Percentiles rank a stretch among this genome's conserved stretches.
Evolutionary conservation across 495 filamentous ascomycete genomes (phyloP).

Genomic region (Oleoguttula mirabilis): DNA sequence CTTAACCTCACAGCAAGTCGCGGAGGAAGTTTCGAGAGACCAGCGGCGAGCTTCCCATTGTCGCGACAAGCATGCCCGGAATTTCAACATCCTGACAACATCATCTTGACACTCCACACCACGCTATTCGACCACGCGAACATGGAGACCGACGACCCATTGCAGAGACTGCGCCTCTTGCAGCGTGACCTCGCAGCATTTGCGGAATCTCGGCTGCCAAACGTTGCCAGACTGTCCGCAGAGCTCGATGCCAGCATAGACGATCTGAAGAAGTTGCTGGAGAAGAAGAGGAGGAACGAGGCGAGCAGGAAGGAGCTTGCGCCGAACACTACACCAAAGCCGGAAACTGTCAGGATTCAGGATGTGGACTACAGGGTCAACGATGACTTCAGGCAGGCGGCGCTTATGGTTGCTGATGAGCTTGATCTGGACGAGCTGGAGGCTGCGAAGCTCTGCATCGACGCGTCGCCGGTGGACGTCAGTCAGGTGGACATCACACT

Average conservation of each 20-base stretch:
- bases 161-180: slow-evolving; percentile 60
- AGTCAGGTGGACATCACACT: not conserved
- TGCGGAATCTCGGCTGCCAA: slow-evolving; percentile 46
- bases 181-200: slow-evolving; percentile 66
- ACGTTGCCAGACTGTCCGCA: slow-evolving; percentile 48
- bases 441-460: slow-evolving; percentile 60
- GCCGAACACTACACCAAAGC: slow-evolving; percentile 31
- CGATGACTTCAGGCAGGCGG: slow-evolving; percentile 68
- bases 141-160: slow-evolving; percentile 54
- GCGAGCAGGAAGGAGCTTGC: slow-evolving; percentile 46
- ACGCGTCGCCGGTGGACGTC: not conserved
- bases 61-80: not conserved
- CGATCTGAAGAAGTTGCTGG: slow-evolving; percentile 65
- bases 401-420: slow-evolving; percentile 68
- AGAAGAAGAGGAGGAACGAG: slow-evolving; percentile 60
- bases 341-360: slow-evolving; percentile 44
- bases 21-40: no score
- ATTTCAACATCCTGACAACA: no score
- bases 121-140: no score
- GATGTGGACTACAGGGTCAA: slow-evolving; percentile 72
- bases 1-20: no score
- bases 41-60: not conserved
- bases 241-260: slow-evolving; percentile 57
- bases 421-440: slow-evolving; percentile 81
- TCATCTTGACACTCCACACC: no score